Evolutionary conservation across 1,284 basidiomycete species (phyloP).

Genomic region (Fomitopsis palustris): DNA sequence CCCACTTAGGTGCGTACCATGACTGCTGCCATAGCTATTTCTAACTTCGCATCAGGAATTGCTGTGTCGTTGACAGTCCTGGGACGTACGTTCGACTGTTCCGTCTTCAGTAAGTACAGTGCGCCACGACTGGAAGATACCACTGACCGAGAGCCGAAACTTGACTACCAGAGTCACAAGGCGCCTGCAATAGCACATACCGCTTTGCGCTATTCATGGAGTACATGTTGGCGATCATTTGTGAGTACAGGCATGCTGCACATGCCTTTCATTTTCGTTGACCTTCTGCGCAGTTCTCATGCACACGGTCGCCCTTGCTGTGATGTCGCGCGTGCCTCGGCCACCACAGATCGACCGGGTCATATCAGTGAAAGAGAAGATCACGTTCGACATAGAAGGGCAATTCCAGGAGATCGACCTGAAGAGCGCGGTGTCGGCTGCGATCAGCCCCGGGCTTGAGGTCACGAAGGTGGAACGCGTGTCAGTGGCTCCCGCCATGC

Average conservation of each 20-base stretch:
- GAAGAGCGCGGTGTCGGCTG: background rate
- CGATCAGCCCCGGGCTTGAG: slow-evolving; percentile 9
- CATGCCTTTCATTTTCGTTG: background rate
- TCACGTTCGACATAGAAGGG: slow-evolving; percentile 4
- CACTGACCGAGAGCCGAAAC: background rate
- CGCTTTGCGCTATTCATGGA: slow-evolving; percentile 32
- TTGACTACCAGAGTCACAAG: slow-evolving; percentile 27
- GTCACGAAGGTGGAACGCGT: slow-evolving; percentile 6
- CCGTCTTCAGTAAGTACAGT: slow-evolving; percentile 34
- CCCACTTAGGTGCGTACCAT: slow-evolving; percentile 25
- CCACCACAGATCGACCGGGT: slow-evolving; percentile 24
- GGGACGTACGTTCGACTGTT: slow-evolving; percentile 36
- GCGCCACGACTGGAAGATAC: background rate
- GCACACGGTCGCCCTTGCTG: slow-evolving; percentile 28
- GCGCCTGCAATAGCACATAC: slow-evolving; percentile 32
- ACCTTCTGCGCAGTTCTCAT: slow-evolving; percentile 22
- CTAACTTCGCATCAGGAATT: slow-evolving; percentile 15
- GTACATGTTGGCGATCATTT: slow-evolving; percentile 35
- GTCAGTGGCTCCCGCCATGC: slow-evolving; percentile 14
- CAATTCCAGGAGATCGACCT: slow-evolving; percentile 6
- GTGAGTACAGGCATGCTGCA: slow-evolving; percentile 19
- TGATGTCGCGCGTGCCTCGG: slow-evolving; percentile 27
- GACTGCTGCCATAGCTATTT: background rate
- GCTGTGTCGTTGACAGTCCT: slow-evolving; percentile 32
- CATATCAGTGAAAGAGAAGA: slow-evolving; percentile 18